phyloP scores from a whole-genome alignment of 1,284 basidiomycete species.

The Ustilago loliicola region DNA sequence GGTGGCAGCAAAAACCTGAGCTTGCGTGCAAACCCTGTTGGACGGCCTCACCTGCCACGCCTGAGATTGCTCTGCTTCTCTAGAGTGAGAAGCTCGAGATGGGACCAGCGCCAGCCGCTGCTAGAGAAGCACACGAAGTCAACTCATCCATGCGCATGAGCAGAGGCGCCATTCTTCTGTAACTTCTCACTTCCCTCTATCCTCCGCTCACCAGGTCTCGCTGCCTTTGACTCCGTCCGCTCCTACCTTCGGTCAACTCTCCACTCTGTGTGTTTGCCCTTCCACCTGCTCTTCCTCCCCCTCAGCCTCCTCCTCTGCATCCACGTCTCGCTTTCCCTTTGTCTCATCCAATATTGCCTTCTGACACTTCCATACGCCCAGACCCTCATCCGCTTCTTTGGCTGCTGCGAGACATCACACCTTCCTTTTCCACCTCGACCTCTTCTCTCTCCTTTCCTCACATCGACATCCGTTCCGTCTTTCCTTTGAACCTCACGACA shows the following conservation, averaged over 20 bases:
- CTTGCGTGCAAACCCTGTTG: background rate
- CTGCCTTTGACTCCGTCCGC: background rate
- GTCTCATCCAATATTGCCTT: conserved; percentile 8
- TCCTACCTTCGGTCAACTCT: conserved; percentile 1
- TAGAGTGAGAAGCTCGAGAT: background rate
- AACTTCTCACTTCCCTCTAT: conserved; percentile 25
- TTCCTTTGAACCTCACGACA: background rate
- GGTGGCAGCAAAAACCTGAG: background rate
- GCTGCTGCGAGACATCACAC: conserved; percentile 13
- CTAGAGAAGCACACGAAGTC: background rate
- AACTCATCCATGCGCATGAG: conserved; percentile 15
- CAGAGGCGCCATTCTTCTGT: conserved; percentile 22
- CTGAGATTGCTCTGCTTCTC: background rate
- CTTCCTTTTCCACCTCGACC: conserved; percentile 29
- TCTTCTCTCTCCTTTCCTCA: background rate
- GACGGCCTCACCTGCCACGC: background rate
- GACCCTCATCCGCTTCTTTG: conserved; percentile 2
- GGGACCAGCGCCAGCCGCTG: background rate
- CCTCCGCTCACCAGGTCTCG: conserved; percentile 3
- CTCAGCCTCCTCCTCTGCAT: conserved; percentile 3
- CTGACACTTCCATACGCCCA: conserved; percentile 14
- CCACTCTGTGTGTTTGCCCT: conserved; percentile 1
- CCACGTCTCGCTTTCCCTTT: conserved; percentile 5
- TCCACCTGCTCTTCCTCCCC: background rate
- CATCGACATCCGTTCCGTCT: background rate